phyloP scores from a whole-genome alignment of 257 asterid genomes.

The Solanum bulbocastanum region DNA sequence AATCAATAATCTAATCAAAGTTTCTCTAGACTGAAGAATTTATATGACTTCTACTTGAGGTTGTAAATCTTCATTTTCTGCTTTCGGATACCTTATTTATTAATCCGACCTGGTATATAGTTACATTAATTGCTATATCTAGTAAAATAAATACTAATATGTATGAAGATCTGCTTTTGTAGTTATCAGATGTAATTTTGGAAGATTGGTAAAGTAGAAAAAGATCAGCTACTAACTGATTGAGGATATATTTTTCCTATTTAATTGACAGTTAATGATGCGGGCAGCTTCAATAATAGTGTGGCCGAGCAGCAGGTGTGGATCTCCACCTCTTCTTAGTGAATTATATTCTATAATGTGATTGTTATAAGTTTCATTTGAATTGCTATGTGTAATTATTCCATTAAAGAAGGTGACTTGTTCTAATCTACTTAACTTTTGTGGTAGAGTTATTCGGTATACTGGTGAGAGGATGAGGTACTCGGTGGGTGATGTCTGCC shows the following conservation, averaged over 20 bases:
- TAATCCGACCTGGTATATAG: background rate
- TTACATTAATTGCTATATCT: background rate
- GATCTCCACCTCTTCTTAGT: background rate
- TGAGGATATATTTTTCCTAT: constrained; percentile 1
- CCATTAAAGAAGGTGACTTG: background rate
- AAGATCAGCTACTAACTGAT: background rate
- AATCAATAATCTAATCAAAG: background rate
- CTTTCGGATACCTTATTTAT: background rate
- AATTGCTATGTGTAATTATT: background rate
- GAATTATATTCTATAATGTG: background rate
- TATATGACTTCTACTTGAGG: background rate
- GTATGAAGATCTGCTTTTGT: background rate
- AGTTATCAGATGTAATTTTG: background rate
- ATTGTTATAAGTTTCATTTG: background rate
- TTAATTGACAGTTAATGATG: constrained; percentile 72
- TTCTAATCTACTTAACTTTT: background rate
- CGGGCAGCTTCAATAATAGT: constrained; percentile 95
- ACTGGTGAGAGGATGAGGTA: background rate
- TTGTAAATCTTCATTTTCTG: background rate
- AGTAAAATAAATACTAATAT: background rate
- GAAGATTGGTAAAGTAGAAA: background rate
- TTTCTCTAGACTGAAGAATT: background rate
- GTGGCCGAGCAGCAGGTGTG: constrained; percentile 94
- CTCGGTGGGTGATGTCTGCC: background rate
- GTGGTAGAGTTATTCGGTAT: background rate